A percentile compares a stretch with the other conserved stretches of the same genome.
Conservation (phyloP, 1,284 basidiomycete species). For the Dichomitus squalens region DNA sequence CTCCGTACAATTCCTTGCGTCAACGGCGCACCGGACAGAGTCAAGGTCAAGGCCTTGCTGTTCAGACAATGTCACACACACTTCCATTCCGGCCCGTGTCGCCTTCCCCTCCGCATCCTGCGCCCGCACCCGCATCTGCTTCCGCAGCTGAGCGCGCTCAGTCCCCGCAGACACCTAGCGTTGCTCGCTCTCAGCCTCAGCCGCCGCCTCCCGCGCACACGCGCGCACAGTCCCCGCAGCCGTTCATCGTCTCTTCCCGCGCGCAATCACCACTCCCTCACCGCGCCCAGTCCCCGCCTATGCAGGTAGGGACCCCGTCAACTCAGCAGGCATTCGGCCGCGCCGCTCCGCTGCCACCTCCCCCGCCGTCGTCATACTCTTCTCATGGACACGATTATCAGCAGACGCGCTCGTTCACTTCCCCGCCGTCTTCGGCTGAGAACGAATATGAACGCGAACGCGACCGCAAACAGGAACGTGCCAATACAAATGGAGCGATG, state of each 20-base stretch:
- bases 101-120: constrained; percentile 8
- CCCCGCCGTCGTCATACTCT: constrained; percentile 11
- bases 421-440: constrained; percentile 8
- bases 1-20: constrained; percentile 13
- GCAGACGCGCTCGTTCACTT: constrained; percentile 14
- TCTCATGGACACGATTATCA: constrained; percentile 10
- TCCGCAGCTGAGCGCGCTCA: constrained; percentile 1
- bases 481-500: not conserved
- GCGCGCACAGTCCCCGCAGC: constrained; percentile 12
- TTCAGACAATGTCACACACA: constrained; percentile 13
- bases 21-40: constrained; percentile 9
- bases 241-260: constrained; percentile 6
- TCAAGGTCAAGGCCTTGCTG: constrained; percentile 1
- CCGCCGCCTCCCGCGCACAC: not conserved
- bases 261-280: constrained; percentile 17
- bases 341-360: constrained; percentile 11
- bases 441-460: constrained; percentile 10
- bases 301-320: not conserved
- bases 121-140: not conserved
- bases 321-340: constrained; percentile 2
- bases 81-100: constrained; percentile 22
- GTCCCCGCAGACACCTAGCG: constrained; percentile 13
- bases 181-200: constrained; percentile 18
- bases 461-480: constrained; percentile 3
- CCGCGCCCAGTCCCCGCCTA: constrained; percentile 18